These are phyloP conservation scores for Skeletonema tropicum DNA, from an alignment of 108 stramenopile genomes.

Conservation along the genomic window DNA sequence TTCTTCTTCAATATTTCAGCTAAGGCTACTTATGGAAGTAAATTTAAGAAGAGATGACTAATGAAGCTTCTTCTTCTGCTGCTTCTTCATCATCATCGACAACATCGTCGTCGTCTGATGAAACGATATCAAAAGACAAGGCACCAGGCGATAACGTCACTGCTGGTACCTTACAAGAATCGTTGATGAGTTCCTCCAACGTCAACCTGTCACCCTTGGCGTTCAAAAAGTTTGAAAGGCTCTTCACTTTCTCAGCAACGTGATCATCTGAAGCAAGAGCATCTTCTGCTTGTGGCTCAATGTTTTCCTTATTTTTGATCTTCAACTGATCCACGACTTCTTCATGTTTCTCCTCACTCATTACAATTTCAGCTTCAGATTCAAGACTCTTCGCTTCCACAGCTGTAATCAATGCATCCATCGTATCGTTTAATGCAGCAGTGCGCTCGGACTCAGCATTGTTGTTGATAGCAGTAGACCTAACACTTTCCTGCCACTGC, in stretches of 20 bases:
- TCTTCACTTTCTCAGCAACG: slow-evolving; percentile 3
- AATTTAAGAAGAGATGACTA: no score
- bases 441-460: slow-evolving; percentile 1
- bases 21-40: no score
- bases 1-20: no score
- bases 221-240: background rate
- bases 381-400: background rate
- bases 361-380: background rate
- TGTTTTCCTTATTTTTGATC: background rate
- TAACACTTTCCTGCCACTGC: slow-evolving; percentile 48
- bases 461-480: slow-evolving; percentile 5
- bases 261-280: background rate
- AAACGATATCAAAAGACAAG: background rate
- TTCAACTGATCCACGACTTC: background rate
- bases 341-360: background rate
- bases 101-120: background rate
- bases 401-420: background rate
- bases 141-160: background rate
- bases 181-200: slow-evolving; percentile 7
- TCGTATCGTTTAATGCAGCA: background rate
- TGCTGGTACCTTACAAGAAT: background rate
- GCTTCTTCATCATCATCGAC: background rate
- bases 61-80: no score
- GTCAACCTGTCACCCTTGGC: slow-evolving; percentile 9
- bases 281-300: background rate